These are phyloP conservation scores for Xylaria multiplex DNA, from an alignment of 2,329 filamentous ascomycete genomes.

Conservation along the genomic window DNA sequence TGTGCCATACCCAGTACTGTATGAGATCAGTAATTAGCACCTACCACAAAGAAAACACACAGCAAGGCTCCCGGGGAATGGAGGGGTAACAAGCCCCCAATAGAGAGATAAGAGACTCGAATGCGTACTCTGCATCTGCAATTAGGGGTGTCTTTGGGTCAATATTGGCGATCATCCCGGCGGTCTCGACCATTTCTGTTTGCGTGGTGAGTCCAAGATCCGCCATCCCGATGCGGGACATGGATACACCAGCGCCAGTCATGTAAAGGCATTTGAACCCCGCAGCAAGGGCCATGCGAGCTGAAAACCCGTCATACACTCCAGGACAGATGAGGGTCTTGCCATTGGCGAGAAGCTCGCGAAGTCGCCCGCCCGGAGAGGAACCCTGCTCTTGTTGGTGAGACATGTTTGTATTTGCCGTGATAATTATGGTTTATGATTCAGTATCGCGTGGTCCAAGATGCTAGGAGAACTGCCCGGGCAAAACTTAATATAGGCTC, in stretches of 20 bases:
- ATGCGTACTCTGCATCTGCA: slow-evolving; percentile 61
- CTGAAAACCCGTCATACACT: slow-evolving; percentile 74
- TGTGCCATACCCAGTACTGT: slow-evolving; percentile 61
- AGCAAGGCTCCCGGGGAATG: neutral
- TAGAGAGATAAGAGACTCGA: neutral
- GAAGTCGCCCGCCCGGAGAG: slow-evolving; percentile 48
- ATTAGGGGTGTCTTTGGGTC: slow-evolving; percentile 66
- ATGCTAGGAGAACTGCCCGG: no score
- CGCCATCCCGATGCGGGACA: slow-evolving; percentile 67
- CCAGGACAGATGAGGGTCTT: slow-evolving; percentile 67
- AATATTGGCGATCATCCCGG: slow-evolving; percentile 71
- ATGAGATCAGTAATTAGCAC: slow-evolving; percentile 4
- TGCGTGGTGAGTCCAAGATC: slow-evolving; percentile 71
- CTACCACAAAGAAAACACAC: neutral
- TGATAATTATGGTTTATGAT: neutral
- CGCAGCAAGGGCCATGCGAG: slow-evolving; percentile 67
- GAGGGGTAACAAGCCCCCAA: slow-evolving; percentile 10
- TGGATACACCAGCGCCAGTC: slow-evolving; percentile 41
- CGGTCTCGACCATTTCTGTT: slow-evolving; percentile 70
- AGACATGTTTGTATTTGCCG: slow-evolving; percentile 8
- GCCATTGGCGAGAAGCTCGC: slow-evolving; percentile 49
- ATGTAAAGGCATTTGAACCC: slow-evolving; percentile 71
- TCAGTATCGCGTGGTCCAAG: neutral
- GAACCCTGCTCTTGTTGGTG: slow-evolving; percentile 1
- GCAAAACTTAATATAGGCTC: slow-evolving; percentile 1